Evolutionary conservation across 495 filamentous ascomycete species (phyloP), one percentile per base, ranked within the genome.

Genomic region (Aspergillus avenaceus): DNA sequence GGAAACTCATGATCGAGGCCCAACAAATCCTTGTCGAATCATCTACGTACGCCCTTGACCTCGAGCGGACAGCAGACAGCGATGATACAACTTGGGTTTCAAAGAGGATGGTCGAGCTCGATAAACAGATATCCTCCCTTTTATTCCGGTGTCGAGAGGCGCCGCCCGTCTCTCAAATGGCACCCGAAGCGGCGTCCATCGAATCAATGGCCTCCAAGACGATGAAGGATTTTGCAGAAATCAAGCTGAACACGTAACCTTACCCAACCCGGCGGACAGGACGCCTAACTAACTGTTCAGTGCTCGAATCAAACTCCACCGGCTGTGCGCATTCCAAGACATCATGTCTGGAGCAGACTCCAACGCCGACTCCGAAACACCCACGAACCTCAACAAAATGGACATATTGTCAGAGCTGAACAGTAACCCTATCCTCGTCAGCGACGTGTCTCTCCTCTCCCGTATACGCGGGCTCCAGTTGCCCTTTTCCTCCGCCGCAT

Each of bases 321-420:
- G 74, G 9, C 77, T 74, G 47, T 67, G 62, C 45, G 76, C 76
- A 31, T 79, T 79, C 54, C 65, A 66, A 46, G 74, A 79, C 45
- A 56, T 73, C 2, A 19, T 38, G 16, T 38, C 34, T 21, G n/a
- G n/a, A 21, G 34, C 16, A 1, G 13, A 28, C n/a, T 18, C 34
- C 22, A 27, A 40, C 42, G 31, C 41, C 29, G 19, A 36, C 11
- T 26, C 34, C 14, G 23, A 28, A 22, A 37, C 23, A 24, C 41
- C 49, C 12, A 29, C 32, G 2, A 19, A 42, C 8, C 8, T 19
- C 13, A 0, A 34, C 16, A 26, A 18, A 12, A 47, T 47, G 18
- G 41, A 32, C 18, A 32, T 43, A 7, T 14, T 36, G 5, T 13
- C 18, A 7, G 34, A 26, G 21, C 22, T 23, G 5, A 22, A 19